These are phyloP conservation scores for Gastrolobium villosum DNA, from an alignment of 306 rosid species.

Conservation along the genomic window DNA sequence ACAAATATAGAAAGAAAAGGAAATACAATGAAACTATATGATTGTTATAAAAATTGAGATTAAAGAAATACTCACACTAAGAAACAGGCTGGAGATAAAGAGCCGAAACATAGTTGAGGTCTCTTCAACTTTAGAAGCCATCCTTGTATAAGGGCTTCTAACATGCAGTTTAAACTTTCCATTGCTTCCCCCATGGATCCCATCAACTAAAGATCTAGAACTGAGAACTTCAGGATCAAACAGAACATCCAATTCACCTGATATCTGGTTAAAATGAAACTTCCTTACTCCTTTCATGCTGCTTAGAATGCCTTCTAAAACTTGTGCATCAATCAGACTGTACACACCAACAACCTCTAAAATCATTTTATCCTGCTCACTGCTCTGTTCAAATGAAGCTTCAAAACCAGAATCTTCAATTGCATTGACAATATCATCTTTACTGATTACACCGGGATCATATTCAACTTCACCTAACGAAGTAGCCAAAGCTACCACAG, in stretches of 20 bases:
- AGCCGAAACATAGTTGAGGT: slow-evolving; percentile 77
- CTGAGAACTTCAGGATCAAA: slow-evolving; percentile 87
- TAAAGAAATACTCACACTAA: slow-evolving; percentile 77
- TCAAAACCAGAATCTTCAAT: slow-evolving; percentile 98
- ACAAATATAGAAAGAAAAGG: slow-evolving; percentile 11
- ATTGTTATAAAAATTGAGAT: slow-evolving; percentile 24
- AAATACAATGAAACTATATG: slow-evolving; percentile 14
- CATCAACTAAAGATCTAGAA: slow-evolving; percentile 91
- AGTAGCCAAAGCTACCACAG: slow-evolving; percentile 95
- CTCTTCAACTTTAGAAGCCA: slow-evolving; percentile 80
- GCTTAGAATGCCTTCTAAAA: slow-evolving; percentile 75
- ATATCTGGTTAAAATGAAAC: slow-evolving; percentile 66
- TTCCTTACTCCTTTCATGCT: slow-evolving; percentile 76
- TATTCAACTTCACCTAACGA: slow-evolving; percentile 94
- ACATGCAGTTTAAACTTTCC: slow-evolving; percentile 79
- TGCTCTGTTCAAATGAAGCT: slow-evolving; percentile 85
- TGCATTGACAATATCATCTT: slow-evolving; percentile 87
- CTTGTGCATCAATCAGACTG: slow-evolving; percentile 65
- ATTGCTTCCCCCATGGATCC: slow-evolving; percentile 71
- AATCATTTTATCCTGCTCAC: slow-evolving; percentile 78
- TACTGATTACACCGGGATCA: slow-evolving; percentile 72
- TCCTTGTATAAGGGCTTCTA: slow-evolving; percentile 81
- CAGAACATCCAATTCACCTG: slow-evolving; percentile 74
- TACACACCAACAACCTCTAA: slow-evolving; percentile 77
- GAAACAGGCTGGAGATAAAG: slow-evolving; percentile 80